These are phyloP conservation scores for Pseudocercospora musae DNA, from an alignment of 2,329 filamentous ascomycete genomes.

Conservation along the genomic window DNA sequence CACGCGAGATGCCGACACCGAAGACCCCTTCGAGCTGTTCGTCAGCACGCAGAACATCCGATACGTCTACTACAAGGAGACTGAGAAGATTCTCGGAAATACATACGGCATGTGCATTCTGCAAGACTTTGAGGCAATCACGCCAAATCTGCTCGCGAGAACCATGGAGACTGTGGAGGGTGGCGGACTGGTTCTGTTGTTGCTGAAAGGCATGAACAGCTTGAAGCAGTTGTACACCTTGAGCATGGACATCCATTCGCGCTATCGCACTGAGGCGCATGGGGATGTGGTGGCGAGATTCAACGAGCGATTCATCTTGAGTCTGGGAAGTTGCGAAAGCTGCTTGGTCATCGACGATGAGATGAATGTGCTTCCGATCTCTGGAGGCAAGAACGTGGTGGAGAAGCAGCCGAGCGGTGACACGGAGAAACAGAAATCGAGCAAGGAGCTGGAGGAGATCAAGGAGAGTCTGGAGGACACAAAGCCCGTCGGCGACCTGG, in stretches of 20 bases:
- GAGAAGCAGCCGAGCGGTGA: slow-evolving; percentile 71
- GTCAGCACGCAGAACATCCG: slow-evolving; percentile 94
- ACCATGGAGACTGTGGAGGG: slow-evolving; percentile 98
- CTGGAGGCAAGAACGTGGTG: slow-evolving; percentile 86
- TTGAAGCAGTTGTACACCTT: slow-evolving; percentile 95
- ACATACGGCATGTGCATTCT: slow-evolving; percentile 98
- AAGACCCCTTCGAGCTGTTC: slow-evolving; percentile 96
- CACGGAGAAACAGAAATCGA: slow-evolving; percentile 65
- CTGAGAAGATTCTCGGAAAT: slow-evolving; percentile 96
- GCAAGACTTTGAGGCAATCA: slow-evolving; percentile 96
- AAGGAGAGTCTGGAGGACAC: slow-evolving; percentile 85
- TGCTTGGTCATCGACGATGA: slow-evolving; percentile 97
- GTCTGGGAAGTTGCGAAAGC: slow-evolving; percentile 88
- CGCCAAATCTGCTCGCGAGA: slow-evolving; percentile 90
- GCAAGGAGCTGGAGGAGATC: slow-evolving; percentile 74
- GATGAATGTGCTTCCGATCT: slow-evolving; percentile 94
- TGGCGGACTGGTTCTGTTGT: slow-evolving; percentile 81
- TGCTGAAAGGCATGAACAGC: slow-evolving; percentile 95
- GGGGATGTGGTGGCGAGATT: slow-evolving; percentile 92
- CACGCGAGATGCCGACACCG: slow-evolving; percentile 83
- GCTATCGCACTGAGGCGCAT: slow-evolving; percentile 95
- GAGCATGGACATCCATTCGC: slow-evolving; percentile 95
- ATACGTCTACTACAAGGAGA: slow-evolving; percentile 99
- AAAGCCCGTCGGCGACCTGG: slow-evolving; percentile 78
- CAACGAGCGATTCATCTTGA: slow-evolving; percentile 96